phyloP scores from a whole-genome alignment of 805 yeast species.

The Teunomyces kruisii region DNA sequence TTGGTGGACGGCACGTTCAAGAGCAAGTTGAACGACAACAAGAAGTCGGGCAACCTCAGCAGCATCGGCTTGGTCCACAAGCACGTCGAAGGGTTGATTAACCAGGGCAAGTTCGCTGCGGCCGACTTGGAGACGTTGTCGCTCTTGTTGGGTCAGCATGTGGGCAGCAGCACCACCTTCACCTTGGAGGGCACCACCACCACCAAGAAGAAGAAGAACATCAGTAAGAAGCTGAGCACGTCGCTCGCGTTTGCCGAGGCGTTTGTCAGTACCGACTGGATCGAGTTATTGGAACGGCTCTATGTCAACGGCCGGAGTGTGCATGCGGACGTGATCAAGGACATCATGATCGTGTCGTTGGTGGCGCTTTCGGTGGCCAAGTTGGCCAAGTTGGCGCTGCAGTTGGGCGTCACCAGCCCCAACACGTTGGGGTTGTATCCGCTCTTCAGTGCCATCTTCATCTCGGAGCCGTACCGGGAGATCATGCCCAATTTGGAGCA shows the following conservation, averaged over 20 bases:
- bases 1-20: constrained; percentile 56
- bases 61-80: constrained; percentile 50
- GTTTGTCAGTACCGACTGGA: constrained; percentile 58
- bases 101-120: constrained; percentile 45
- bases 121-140: constrained; percentile 49
- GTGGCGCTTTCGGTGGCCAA: constrained; percentile 46
- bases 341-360: constrained; percentile 53
- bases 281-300: constrained; percentile 55
- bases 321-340: constrained; percentile 44
- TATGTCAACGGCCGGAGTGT: constrained; percentile 59
- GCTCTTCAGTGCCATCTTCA: constrained; percentile 52
- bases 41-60: constrained; percentile 50
- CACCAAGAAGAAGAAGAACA: constrained; percentile 16
- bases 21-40: constrained; percentile 47
- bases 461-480: constrained; percentile 47
- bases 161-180: constrained; percentile 16
- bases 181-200: constrained; percentile 11
- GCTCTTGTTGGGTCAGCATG: constrained; percentile 45
- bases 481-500: constrained; percentile 52
- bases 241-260: constrained; percentile 47
- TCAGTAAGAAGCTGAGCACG: constrained; percentile 22
- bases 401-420: constrained; percentile 44
- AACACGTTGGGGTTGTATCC: constrained; percentile 50
- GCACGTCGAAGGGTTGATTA: constrained; percentile 47
- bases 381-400: constrained; percentile 42